Evolutionary conservation across 768 basidiomycete species (phyloP).

Genomic region (Clavulina sp.): DNA sequence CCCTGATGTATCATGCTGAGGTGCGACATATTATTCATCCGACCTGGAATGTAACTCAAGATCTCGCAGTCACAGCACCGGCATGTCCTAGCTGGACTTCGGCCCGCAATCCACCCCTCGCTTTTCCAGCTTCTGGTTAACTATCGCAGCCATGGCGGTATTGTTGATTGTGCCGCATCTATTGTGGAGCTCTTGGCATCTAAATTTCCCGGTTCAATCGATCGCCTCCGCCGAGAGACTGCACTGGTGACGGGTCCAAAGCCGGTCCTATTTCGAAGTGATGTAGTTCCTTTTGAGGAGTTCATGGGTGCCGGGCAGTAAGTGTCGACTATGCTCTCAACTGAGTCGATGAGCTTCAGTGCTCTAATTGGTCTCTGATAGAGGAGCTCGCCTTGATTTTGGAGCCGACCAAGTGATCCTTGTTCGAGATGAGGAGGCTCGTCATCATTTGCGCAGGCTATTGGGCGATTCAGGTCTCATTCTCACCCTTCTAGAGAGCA

Average conservation of each 20-base stretch:
- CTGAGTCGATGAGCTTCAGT: background rate
- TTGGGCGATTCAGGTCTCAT: constrained; percentile 35
- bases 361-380: background rate
- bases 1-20: constrained; percentile 46
- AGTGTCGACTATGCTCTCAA: background rate
- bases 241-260: constrained; percentile 13
- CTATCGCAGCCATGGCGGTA: constrained; percentile 54
- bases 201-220: constrained; percentile 50
- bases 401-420: constrained; percentile 46
- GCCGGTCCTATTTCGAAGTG: constrained; percentile 19
- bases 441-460: constrained; percentile 28
- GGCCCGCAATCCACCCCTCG: constrained; percentile 1
- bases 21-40: too few relatives aligned
- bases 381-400: constrained; percentile 5
- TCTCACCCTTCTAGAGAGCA: constrained; percentile 40
- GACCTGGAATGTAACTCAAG: background rate
- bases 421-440: constrained; percentile 42
- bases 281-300: constrained; percentile 12
- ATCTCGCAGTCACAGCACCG: background rate
- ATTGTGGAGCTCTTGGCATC: constrained; percentile 39
- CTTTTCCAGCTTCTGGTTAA: constrained; percentile 42
- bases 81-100: background rate
- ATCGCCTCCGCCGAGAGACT: constrained; percentile 35
- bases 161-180: constrained; percentile 51
- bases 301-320: background rate